Evolutionary conservation across 805 yeast genomes (phyloP), one percentile per base, ranked within the genome.

Genomic region (Metschnikowia lochheadii): DNA sequence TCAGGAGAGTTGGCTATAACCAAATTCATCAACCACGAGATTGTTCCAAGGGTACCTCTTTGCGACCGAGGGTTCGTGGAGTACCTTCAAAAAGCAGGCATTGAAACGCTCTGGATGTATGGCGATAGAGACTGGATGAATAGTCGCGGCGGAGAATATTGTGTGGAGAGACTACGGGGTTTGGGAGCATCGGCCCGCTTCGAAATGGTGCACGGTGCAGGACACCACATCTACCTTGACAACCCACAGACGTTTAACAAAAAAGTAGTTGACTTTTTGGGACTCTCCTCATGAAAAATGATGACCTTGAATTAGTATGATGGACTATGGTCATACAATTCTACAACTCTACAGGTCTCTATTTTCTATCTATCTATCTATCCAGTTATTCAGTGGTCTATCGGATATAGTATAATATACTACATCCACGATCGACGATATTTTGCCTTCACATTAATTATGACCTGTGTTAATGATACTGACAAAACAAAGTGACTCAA

Each of bases 71-170:
- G 73, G 2, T 62, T 71, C 31, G 63, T 63, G 6, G 69, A 69
- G 43, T 64, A 58, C 46, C 53, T 72, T 15, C 48, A 51, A 7
- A 54, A 63, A 5, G 44, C 61, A 11, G 51, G 60, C 3, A 57
- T 70, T n/a, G 55, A 59, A 26, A 58, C 63, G 0, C 48, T 66
- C 2, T 71, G 76, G 73, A 39, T 72, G 40, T 73, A 73, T 45
- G 77, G 77, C 0, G 76, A 71, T 11, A 67, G 65, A 36, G 77
- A 73, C 51, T 73, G 77, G 77, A 73, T 73, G 77, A 73, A 73
- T 45, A 35, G 48, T 11, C 61, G 63, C 15, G 77, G 77, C 1
- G 77, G 77, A 0, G 53, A 63, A 49, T 63, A 64, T 52, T 62
- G 72, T 15, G 61, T 57, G 44, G 63, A 67, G 6, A 61, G 65